phyloP scores from a whole-genome alignment of 441 rosid species.

The Jatropha multifida region DNA sequence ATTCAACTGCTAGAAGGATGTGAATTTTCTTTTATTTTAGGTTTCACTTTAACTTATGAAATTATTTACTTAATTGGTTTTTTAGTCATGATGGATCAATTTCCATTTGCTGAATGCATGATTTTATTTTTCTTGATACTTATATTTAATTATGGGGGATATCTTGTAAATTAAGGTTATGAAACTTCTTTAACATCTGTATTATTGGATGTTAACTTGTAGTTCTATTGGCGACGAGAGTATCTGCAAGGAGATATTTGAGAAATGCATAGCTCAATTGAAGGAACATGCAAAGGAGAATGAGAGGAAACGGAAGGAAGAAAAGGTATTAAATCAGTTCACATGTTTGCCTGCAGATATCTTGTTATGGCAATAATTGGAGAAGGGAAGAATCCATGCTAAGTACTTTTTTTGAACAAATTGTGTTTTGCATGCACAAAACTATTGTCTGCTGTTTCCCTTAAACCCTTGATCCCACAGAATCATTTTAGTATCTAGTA shows the following conservation, averaged over 20 bases:
- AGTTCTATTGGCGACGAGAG: constrained; percentile 83
- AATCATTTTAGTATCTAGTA: neutral
- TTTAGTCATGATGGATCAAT: neutral
- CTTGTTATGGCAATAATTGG: neutral
- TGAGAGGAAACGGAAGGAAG: constrained; percentile 90
- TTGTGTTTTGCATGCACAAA: neutral
- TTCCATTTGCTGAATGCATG: neutral
- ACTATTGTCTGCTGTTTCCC: neutral
- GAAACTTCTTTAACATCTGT: neutral
- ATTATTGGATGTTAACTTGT: constrained; percentile 6
- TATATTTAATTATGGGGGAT: neutral
- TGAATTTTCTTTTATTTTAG: neutral
- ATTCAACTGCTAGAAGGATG: constrained; percentile 7
- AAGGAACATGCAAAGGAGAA: constrained; percentile 87
- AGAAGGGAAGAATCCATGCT: neutral
- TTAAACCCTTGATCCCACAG: neutral
- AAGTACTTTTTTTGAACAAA: neutral
- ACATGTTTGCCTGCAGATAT: neutral
- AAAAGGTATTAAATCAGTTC: constrained; percentile 52
- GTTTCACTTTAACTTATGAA: neutral
- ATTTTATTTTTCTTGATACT: neutral
- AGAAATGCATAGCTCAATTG: constrained; percentile 66
- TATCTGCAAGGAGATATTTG: constrained; percentile 67
- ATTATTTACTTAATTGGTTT: neutral
- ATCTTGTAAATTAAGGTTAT: neutral